Conservation (phyloP, 352 stramenopile species). For the Phytophthora kernoviae region DNA sequence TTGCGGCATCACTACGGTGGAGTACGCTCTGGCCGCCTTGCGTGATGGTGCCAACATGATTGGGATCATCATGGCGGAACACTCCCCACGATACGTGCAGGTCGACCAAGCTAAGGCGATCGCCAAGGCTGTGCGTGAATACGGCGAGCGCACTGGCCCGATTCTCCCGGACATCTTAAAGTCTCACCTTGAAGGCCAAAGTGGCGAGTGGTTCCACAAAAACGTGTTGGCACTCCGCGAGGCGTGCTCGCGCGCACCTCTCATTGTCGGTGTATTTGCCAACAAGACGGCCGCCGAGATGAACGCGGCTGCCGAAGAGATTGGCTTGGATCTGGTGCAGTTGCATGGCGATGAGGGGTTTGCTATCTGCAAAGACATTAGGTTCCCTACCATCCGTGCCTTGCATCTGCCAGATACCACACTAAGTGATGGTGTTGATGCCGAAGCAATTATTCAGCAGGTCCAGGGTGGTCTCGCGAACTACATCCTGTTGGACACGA, state of each 20-base stretch:
- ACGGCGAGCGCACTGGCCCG: slow-evolving; percentile 91
- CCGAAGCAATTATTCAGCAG: slow-evolving; percentile 74
- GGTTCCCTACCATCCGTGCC: slow-evolving; percentile 93
- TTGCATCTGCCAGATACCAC: slow-evolving; percentile 91
- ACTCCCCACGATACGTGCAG: slow-evolving; percentile 89
- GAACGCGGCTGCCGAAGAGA: slow-evolving; percentile 83
- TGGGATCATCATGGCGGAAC: slow-evolving; percentile 96
- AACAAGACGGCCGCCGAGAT: slow-evolving; percentile 95
- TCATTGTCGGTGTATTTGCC: slow-evolving; percentile 97
- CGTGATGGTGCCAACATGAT: slow-evolving; percentile 95
- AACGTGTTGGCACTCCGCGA: slow-evolving; percentile 69
- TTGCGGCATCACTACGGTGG: slow-evolving; percentile 94
- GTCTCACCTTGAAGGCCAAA: slow-evolving; percentile 33
- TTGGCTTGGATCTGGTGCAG: slow-evolving; percentile 97
- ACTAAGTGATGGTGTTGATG: slow-evolving; percentile 72
- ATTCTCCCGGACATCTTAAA: slow-evolving; percentile 58
- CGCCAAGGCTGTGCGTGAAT: slow-evolving; percentile 91
- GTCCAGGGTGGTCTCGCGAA: slow-evolving; percentile 72
- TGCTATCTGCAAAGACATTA: slow-evolving; percentile 79
- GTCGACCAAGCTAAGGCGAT: slow-evolving; percentile 90
- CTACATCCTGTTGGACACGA: slow-evolving; percentile 96
- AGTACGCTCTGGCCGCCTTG: slow-evolving; percentile 93
- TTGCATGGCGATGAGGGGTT: slow-evolving; percentile 97
- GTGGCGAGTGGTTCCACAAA: slow-evolving; percentile 79
- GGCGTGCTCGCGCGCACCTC: slow-evolving; percentile 71